Evolutionary conservation across 1,139 yeast species (phyloP), one percentile per base, ranked within the genome.

Genomic region (Pichia norvegensis): DNA sequence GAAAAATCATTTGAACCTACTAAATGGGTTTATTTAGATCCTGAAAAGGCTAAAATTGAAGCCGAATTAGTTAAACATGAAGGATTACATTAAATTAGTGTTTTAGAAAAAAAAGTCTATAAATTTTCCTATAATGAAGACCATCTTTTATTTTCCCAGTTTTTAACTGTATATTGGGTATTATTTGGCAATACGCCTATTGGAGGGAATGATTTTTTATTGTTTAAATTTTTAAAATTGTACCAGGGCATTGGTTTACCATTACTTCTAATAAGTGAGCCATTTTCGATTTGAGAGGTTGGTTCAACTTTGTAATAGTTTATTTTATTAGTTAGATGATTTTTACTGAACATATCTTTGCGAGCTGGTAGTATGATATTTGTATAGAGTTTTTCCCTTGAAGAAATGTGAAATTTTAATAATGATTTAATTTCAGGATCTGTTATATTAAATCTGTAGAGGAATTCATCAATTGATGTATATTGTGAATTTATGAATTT

Each of bases 41-140:
- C 84, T n/a, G 84, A 80, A 54, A 70, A 70, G 50, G 92, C 92
- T 0, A 68, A 70, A 49, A 64, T 69, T 52, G 84, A 83, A 46
- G 85, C 85, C 6, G 81, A 71, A 46, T 77, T 72, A 57, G 86
- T 82, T 10, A 77, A 76, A 37, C 69, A 72, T 44, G 85, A 81
- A 61, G 87, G 87, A 2, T 64, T 66, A 47, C 44, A 38, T 19
- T 31, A 29, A 19, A n/a, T n/a, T n/a, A n/a, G n/a, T n/a, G n/a
- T 16, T 16, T n/a, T 21, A 13, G 10, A 21, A 13, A n/a, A 22
- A 31, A 13, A n/a, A 4, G 7, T 39, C 35, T 23, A 29, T 20
- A 23, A 9, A 36, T 22, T 22, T 22, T 33, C 7, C 11, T 25
- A 33, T 17, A 33, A 29, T 33, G 46, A n/a, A 29, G 37, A 39